Base-by-base conservation (phyloP, 768 basidiomycete genomes). In the Strobilomyces confusus region DNA sequence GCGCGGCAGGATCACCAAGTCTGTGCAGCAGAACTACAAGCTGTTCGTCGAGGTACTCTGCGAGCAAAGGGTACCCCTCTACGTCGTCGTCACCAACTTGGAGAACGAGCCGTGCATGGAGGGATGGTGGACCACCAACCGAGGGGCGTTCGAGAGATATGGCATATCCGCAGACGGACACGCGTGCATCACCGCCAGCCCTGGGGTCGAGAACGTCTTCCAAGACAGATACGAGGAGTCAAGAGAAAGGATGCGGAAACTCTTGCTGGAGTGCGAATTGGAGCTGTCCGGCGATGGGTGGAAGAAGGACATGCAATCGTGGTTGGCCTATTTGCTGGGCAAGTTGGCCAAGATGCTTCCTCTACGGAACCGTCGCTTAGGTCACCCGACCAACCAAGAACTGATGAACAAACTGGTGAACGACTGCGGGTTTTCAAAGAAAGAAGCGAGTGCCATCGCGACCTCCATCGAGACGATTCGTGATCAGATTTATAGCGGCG, bases 11-110 rank as follows among this genome's bases (percentile, higher is more conserved):
- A 67, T 77, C 58, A 73, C 63, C 8, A 66, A 68, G 22, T 58
- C 69, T 1, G 61, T 69, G 48, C 59, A 68, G 36, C 68, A 69
- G 48, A 78, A 76, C 52, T 78, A 73, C 65, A 63, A 49, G 34
- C 34, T 76, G 29, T 75, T 76, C 52, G 56, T 55, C 48, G 63
- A 75, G 6, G 63, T 76, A n/a, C 63, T 77, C 17, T 77, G 77
- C 45, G 67, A 64, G 29, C 53, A 52, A 38, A 50, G 66, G 30
- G 74, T 76, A 26, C 75, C 77, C 2, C 63, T 72, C 19, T 63
- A 67, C 1, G 42, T 78, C n/a, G 69, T 69, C 26, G 53, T 77
- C 34, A 77, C 74, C 9, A 58, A 73, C 40, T 60, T 78, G 36
- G 77, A 75, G 58, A 69, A 64, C 34, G 62, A 74, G 32, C 54